phyloP scores from a whole-genome alignment of 1,284 basidiomycete species.

The Cutaneotrichosporon sp. region DNA sequence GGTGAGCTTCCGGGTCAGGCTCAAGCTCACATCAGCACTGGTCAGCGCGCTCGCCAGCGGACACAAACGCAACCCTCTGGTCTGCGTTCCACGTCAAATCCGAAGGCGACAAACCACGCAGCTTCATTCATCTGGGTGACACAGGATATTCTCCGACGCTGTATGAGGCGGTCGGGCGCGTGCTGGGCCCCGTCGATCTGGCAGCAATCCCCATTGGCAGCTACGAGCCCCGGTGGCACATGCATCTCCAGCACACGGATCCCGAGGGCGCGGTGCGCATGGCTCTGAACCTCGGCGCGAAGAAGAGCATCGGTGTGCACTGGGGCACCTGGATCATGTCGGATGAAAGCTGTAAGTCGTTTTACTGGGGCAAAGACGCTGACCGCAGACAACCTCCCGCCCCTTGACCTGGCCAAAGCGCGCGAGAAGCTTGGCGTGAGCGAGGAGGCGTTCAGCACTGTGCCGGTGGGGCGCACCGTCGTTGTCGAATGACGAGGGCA shows the following conservation, averaged over 20 bases:
- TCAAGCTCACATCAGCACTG: slow-evolving; percentile 40
- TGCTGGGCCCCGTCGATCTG: slow-evolving; percentile 49
- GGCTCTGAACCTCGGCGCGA: slow-evolving; percentile 40
- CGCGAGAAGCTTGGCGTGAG: slow-evolving; percentile 31
- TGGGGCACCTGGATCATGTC: slow-evolving; percentile 53
- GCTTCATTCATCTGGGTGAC: slow-evolving; percentile 51
- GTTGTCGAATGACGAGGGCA: slow-evolving; percentile 39
- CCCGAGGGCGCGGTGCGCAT: slow-evolving; percentile 49
- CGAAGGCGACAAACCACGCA: slow-evolving; percentile 23
- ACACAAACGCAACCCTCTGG: slow-evolving; percentile 53
- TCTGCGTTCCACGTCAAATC: slow-evolving; percentile 45
- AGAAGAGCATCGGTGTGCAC: slow-evolving; percentile 48
- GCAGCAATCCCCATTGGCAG: slow-evolving; percentile 52
- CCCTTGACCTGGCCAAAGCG: slow-evolving; percentile 37
- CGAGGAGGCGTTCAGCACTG: slow-evolving; percentile 31
- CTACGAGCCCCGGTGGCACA: slow-evolving; percentile 49
- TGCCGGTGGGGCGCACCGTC: slow-evolving; percentile 40
- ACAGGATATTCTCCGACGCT: slow-evolving; percentile 49
- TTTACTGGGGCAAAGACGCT: neutral
- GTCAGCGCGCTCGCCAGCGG: slow-evolving; percentile 50
- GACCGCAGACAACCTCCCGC: slow-evolving; percentile 39
- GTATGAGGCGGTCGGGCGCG: slow-evolving; percentile 48
- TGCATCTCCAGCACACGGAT: slow-evolving; percentile 49
- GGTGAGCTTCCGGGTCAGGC: slow-evolving; percentile 7
- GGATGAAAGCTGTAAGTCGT: slow-evolving; percentile 45